These are phyloP conservation scores for Candida sp. DNA, from an alignment of 1,139 yeast genomes.

Conservation along the genomic window DNA sequence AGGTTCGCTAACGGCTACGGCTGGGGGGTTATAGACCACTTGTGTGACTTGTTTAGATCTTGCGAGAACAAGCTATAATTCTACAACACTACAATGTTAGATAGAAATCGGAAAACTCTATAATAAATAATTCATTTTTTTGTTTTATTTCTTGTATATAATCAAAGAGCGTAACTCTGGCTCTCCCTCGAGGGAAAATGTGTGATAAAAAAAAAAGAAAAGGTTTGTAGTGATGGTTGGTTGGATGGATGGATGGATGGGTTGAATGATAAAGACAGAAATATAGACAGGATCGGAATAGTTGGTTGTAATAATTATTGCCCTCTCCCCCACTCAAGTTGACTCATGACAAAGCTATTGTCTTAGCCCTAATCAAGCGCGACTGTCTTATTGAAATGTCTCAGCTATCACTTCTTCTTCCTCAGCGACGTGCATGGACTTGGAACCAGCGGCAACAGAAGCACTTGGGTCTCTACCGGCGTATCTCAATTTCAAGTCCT, in stretches of 20 bases:
- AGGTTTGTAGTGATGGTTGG: not conserved
- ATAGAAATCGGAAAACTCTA: constrained; percentile 8
- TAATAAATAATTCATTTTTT: constrained; percentile 8
- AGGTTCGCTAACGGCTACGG: constrained; percentile 94
- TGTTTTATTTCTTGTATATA: not conserved
- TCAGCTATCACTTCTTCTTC: constrained; percentile 87
- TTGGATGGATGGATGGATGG: too few species aligned
- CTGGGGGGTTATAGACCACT: constrained; percentile 81
- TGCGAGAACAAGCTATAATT: constrained; percentile 8
- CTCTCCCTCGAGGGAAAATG: not conserved
- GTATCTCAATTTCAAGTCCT: constrained; percentile 67
- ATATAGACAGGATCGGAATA: not conserved
- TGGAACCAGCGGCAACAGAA: constrained; percentile 97
- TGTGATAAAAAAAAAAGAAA: not conserved
- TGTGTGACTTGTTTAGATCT: constrained; percentile 19
- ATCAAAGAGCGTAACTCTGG: not conserved
- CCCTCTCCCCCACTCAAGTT: not conserved
- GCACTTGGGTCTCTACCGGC: constrained; percentile 99
- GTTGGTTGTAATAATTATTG: too few species aligned
- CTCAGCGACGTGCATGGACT: constrained; percentile 86
- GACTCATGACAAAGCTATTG: not conserved
- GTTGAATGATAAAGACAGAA: not conserved
- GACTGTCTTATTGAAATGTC: constrained; percentile 51
- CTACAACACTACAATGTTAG: constrained; percentile 1
- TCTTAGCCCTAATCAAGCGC: not conserved